Evolutionary conservation across 73 alveolate genomes (phyloP), one percentile per base, ranked within the genome.

Genomic region (Paramecium caudatum): DNA sequence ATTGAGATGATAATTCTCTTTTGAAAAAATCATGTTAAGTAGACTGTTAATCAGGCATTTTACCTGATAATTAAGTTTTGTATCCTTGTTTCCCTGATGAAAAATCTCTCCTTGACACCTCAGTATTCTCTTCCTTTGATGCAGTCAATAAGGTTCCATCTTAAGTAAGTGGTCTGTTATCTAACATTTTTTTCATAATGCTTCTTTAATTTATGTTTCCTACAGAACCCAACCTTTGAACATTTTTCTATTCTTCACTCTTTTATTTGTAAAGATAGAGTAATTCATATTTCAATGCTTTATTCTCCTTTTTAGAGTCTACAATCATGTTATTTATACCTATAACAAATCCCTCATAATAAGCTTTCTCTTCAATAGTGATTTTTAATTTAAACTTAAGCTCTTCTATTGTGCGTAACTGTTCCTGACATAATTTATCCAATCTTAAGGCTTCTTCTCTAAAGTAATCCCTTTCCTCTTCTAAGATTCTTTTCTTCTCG

Each of bases 361-460:
- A 86, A 37, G 37, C 12, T 41, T 61, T 86, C 43, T 86, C 93
- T 63, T 86, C 90, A 62, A 17, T 62, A n/a, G 84, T 47, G 0
- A 86, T 78, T 86, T 86, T 86, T 43, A 62, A 43, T 46, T 86
- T 86, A 61, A 86, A 86, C 19, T 86, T 46, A 0, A 86, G 61
- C 43, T 86, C 93, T 90, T 91, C 94, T 46, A 91, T 47, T n/a
- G 82, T 47, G 43, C 94, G 23, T 17, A 88, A 81, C 34, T 74
- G 45, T 90, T 91, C 94, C 81, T 91, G 65, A 83, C 94, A 91
- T 45, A 82, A 39, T 49, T 90, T 90, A 70, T 91, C 95, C 19
- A 91, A 62, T 41, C 94, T 55, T 25, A 91, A 47, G 21, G 95
- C 95, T 70, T 91, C 95, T 46, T 80, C 91, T n/a, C 91, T 92